These are phyloP conservation scores for Podospora tetraspora DNA, from an alignment of 495 filamentous ascomycete genomes.

Conservation along the genomic window DNA sequence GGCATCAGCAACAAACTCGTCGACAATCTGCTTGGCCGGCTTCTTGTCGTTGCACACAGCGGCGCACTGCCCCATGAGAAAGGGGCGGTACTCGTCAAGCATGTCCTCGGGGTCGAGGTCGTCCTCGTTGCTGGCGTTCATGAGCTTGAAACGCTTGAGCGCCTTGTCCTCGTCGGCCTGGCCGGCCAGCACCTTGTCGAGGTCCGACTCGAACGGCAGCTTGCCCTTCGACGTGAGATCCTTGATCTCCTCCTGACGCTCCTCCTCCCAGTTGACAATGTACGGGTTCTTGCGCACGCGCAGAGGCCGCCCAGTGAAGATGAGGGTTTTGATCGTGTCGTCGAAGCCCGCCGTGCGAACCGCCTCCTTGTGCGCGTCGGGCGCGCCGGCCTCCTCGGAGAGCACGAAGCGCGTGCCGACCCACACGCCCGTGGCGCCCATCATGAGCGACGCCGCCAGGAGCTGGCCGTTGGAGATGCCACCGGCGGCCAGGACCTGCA, in stretches of 20 bases:
- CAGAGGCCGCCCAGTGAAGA: conserved; percentile 94
- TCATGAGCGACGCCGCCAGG: conserved; percentile 83
- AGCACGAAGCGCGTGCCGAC: conserved; percentile 95
- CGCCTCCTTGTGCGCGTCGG: conserved; percentile 92
- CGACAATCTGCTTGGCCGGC: conserved; percentile 84
- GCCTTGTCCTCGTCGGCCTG: conserved; percentile 58
- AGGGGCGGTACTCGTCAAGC: conserved; percentile 87
- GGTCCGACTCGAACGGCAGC: conserved; percentile 89
- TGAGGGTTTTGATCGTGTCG: conserved; percentile 93
- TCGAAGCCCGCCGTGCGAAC: conserved; percentile 87
- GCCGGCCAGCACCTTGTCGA: conserved; percentile 66
- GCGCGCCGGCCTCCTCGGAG: conserved; percentile 86
- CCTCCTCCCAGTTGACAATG: conserved; percentile 93
- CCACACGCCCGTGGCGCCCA: conserved; percentile 91
- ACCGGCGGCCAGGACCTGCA: conserved; percentile 89
- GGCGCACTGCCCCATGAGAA: conserved; percentile 93
- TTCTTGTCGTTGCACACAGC: conserved; percentile 92
- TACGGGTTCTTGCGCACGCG: conserved; percentile 90
- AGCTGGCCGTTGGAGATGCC: conserved; percentile 91
- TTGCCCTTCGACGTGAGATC: conserved; percentile 79
- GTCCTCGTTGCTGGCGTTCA: conserved; percentile 58
- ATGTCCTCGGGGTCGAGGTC: conserved; percentile 59
- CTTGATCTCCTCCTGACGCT: conserved; percentile 84
- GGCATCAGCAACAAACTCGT: conserved; percentile 88
- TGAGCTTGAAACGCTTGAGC: conserved; percentile 73